Evolutionary conservation across 2,329 filamentous ascomycete species (phyloP).

Genomic region (Bipolaris bicolor): DNA sequence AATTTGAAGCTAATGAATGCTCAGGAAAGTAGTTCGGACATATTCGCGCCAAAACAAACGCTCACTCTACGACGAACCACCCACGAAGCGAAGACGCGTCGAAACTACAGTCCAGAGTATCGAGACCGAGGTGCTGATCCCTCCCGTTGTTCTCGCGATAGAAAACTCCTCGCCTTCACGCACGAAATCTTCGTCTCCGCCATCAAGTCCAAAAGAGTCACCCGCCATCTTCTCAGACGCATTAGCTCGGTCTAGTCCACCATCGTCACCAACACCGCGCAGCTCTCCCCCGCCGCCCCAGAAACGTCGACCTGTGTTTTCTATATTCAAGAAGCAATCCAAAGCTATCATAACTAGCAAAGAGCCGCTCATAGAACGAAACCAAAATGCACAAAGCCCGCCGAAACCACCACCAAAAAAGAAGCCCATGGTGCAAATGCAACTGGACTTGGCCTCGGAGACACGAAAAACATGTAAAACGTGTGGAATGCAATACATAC

Average conservation of each 20-base stretch:
- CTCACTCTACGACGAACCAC: constrained; percentile 38
- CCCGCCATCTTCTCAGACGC: constrained; percentile 53
- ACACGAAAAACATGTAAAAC: constrained; percentile 62
- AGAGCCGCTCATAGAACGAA: constrained; percentile 32
- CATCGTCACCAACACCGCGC: constrained; percentile 37
- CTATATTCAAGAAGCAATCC: constrained; percentile 50
- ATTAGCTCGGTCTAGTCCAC: constrained; percentile 34
- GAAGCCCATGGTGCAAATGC: constrained; percentile 62
- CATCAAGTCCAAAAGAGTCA: constrained; percentile 43
- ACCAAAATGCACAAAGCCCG: constrained; percentile 44
- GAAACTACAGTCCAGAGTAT: constrained; percentile 17
- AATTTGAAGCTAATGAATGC: constrained; percentile 19
- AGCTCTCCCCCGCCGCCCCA: constrained; percentile 33
- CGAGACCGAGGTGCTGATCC: constrained; percentile 16
- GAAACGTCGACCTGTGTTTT: constrained; percentile 57
- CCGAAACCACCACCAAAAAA: constrained; percentile 35
- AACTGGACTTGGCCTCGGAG: constrained; percentile 64
- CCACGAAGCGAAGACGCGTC: constrained; percentile 48
- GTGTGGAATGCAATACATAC: constrained; percentile 71
- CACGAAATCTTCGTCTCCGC: constrained; percentile 22
- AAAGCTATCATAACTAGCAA: constrained; percentile 22
- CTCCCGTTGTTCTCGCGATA: background rate
- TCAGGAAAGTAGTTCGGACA: constrained; percentile 42
- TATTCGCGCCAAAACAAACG: constrained; percentile 47
- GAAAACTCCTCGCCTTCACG: constrained; percentile 12